Evolutionary conservation across 306 rosid genomes (phyloP).

Genomic region (Vigna mungo): DNA sequence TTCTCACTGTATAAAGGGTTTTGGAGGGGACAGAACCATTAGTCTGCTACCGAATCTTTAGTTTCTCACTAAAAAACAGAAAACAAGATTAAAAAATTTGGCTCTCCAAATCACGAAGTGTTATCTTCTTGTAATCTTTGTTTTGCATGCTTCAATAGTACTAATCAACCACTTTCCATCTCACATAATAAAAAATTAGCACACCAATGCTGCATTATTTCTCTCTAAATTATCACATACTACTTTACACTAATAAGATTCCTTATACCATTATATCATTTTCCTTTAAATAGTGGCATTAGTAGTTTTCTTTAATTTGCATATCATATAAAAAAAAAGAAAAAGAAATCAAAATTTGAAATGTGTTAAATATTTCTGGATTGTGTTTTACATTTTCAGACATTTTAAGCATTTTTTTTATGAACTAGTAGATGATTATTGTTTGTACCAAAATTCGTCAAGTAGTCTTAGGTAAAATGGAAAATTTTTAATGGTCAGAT

Average conservation of each 20-base stretch:
- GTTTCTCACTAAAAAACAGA: slow-evolving; percentile 65
- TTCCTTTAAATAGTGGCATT: slow-evolving; percentile 8
- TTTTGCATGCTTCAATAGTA: slow-evolving; percentile 63
- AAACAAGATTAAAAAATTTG: slow-evolving; percentile 44
- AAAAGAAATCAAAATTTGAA: too few species aligned
- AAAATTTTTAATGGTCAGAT: too few species aligned
- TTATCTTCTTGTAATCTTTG: slow-evolving; percentile 52
- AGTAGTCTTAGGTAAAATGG: too few species aligned
- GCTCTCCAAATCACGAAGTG: slow-evolving; percentile 54
- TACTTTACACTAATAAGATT: slow-evolving; percentile 13
- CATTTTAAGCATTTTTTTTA: too few species aligned
- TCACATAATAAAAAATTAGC: slow-evolving; percentile 36
- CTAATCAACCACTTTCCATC: slow-evolving; percentile 58
- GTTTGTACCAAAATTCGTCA: too few species aligned
- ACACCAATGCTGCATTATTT: slow-evolving; percentile 17
- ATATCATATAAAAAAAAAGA: neutral
- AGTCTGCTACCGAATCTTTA: slow-evolving; percentile 77
- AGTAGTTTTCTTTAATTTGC: neutral
- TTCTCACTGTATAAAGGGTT: slow-evolving; percentile 69
- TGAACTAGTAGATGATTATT: too few species aligned
- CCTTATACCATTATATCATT: slow-evolving; percentile 4
- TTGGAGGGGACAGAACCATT: slow-evolving; percentile 65
- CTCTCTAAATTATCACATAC: slow-evolving; percentile 5
- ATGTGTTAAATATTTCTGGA: too few species aligned
- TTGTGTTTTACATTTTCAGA: too few species aligned